phyloP scores from a whole-genome alignment of 495 filamentous ascomycete species.

The Polyplosphaeria fusca region DNA sequence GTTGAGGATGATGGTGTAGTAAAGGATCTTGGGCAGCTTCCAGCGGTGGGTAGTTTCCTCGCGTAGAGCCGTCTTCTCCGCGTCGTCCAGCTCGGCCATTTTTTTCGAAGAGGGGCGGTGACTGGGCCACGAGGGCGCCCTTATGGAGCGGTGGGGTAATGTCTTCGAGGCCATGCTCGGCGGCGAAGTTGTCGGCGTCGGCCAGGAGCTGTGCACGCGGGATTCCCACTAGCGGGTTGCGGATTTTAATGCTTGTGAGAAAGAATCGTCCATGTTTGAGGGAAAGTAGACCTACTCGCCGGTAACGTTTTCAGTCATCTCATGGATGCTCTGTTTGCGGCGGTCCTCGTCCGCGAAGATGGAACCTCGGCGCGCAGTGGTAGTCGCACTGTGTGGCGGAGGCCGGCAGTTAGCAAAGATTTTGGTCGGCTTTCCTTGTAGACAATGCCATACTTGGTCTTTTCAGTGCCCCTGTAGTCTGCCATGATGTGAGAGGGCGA shows the following conservation, averaged over 20 bases:
- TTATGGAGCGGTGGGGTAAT: constrained; percentile 46
- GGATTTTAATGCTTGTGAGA: constrained; percentile 48
- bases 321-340: constrained; percentile 6
- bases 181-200: constrained; percentile 57
- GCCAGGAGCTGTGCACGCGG: constrained; percentile 50
- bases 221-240: constrained; percentile 60
- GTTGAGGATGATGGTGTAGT: constrained; percentile 66
- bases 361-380: constrained; percentile 5
- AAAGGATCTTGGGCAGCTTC: constrained; percentile 61
- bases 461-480: too few relatives aligned
- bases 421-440: too few relatives aligned
- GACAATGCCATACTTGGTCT: too few relatives aligned
- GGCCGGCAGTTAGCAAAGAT: neutral
- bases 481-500: too few relatives aligned
- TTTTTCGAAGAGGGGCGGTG: constrained; percentile 53
- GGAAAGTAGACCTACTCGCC: constrained; percentile 13
- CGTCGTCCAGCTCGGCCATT: constrained; percentile 56
- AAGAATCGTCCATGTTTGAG: neutral
- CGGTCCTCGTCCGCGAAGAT: constrained; percentile 10
- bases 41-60: constrained; percentile 62
- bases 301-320: constrained; percentile 11
- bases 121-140: constrained; percentile 59
- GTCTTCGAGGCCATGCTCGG: constrained; percentile 44
- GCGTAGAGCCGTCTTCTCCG: constrained; percentile 52
- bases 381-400: neutral